Base-by-base conservation (phyloP, 1,139 yeast genomes). In the Pichia cactophila region DNA sequence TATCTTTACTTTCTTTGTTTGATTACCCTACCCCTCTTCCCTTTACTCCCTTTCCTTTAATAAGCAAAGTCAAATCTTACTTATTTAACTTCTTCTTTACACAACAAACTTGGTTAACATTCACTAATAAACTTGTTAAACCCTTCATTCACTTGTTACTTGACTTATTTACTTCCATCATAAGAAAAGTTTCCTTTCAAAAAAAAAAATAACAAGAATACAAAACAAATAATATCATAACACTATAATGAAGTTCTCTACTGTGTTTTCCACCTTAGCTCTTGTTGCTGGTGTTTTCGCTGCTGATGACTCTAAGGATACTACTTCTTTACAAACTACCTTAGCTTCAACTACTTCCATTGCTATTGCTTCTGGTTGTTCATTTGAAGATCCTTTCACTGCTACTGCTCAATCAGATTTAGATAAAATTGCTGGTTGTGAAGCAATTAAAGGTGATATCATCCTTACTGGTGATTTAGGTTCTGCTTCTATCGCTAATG, bases 341-440 rank as follows among this genome's bases (percentile, higher is more conserved):
- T 57, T 66, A 46, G 59, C 68, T 42, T 63, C 68, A 10, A 65
- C 69, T 17, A 65, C 69, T 31, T 66, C 75, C 29, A 66, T 74
- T 57, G 51, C 74, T 33, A 77, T 80, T 46, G 67, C 73, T 52
- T 80, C 81, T 53, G 77, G 74, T 40, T 78, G 83, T 71, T 73
- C 81, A 20, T 78, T 77, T 71, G 40, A 49, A 2, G 67, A 66
- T 53, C 55, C 64, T 17, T 74, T 69, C 67, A 83, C 92, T 47
- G 89, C 86, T 58, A 80, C 92, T 53, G 80, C 82, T 46, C 88
- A 90, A 68, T 64, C 85, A 39, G 90, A 88, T 59, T 80, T 92
- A 65, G 94, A 86, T 62, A 66, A 71, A 43, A 77, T 86, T 56
- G 71, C 86, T 52, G 75, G 81, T 44, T 92, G 98, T 81, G 69